Evolutionary conservation across 495 filamentous ascomycete species (phyloP).

Genomic region (Gamarada debralockiae): DNA sequence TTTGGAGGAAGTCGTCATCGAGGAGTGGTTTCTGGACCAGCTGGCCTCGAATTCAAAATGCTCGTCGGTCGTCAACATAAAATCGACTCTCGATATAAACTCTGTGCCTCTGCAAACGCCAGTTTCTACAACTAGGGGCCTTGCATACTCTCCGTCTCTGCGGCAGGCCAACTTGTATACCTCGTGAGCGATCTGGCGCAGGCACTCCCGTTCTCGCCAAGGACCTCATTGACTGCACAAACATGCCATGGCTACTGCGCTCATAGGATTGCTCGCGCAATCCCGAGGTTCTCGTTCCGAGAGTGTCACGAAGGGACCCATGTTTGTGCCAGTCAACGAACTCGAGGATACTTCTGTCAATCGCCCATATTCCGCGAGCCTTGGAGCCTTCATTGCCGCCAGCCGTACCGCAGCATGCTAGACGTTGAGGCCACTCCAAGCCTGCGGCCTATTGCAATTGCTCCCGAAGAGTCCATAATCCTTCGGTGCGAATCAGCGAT

Average conservation of each 20-base stretch:
- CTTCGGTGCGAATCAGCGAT: conserved; percentile 13
- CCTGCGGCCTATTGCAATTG: conserved; percentile 33
- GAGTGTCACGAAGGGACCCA: conserved; percentile 3
- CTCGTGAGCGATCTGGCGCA: not conserved
- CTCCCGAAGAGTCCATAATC: conserved; percentile 15
- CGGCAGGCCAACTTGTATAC: not conserved
- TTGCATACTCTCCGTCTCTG: not conserved
- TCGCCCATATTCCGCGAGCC: not conserved
- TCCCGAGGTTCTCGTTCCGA: conserved; percentile 12
- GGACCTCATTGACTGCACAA: not conserved
- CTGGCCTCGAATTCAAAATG: not conserved
- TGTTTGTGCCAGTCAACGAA: conserved; percentile 4
- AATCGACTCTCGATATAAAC: not conserved
- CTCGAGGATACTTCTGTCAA: not conserved
- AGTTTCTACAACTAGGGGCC: not conserved
- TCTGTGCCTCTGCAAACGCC: not conserved
- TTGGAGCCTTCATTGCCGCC: conserved; percentile 15
- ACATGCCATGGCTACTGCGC: conserved; percentile 12
- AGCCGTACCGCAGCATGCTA: conserved; percentile 42
- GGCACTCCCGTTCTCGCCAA: not conserved
- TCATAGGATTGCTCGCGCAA: conserved; percentile 5
- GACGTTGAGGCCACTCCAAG: conserved; percentile 42
- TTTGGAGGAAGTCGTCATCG: conserved; percentile 10
- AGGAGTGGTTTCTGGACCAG: not conserved
- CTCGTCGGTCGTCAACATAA: not conserved